A percentile compares a stretch with the other conserved stretches of the same genome.
These are phyloP conservation scores for Prunus armeniaca DNA, from an alignment of 306 rosid species.

Conservation along the genomic window DNA sequence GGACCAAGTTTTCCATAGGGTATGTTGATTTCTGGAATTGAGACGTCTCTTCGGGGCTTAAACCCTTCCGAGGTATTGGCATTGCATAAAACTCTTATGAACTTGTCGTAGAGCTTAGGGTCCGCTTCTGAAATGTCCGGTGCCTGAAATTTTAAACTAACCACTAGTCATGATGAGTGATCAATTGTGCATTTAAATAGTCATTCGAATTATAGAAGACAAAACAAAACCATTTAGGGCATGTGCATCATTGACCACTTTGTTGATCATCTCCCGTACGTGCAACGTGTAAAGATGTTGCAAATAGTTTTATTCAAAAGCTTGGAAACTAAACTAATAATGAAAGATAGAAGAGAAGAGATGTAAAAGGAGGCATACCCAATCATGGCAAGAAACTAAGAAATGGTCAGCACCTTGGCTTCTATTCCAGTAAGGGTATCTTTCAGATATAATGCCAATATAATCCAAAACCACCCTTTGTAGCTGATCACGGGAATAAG, in stretches of 20 bases:
- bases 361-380: constrained; percentile 37
- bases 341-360: neutral
- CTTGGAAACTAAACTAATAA: neutral
- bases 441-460: constrained; percentile 34
- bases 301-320: neutral
- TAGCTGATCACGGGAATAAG: constrained; percentile 41
- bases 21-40: constrained; percentile 64
- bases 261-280: neutral
- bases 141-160: constrained; percentile 36
- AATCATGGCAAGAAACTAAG: constrained; percentile 71
- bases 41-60: constrained; percentile 41
- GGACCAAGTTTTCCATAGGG: constrained; percentile 27
- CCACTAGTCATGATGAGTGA: neutral
- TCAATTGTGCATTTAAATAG: no score
- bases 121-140: constrained; percentile 51
- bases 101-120: constrained; percentile 35
- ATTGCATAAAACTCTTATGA: constrained; percentile 64
- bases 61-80: constrained; percentile 73
- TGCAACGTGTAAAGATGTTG: neutral
- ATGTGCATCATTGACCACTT: neutral
- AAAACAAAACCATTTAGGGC: neutral
- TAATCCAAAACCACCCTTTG: constrained; percentile 47
- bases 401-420: constrained; percentile 73
- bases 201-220: no score
- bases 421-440: constrained; percentile 63